A percentile compares a stretch with the other conserved stretches of the same genome.
Evolutionary conservation across 805 yeast species (phyloP).

Genomic region (Candida berthetii): DNA sequence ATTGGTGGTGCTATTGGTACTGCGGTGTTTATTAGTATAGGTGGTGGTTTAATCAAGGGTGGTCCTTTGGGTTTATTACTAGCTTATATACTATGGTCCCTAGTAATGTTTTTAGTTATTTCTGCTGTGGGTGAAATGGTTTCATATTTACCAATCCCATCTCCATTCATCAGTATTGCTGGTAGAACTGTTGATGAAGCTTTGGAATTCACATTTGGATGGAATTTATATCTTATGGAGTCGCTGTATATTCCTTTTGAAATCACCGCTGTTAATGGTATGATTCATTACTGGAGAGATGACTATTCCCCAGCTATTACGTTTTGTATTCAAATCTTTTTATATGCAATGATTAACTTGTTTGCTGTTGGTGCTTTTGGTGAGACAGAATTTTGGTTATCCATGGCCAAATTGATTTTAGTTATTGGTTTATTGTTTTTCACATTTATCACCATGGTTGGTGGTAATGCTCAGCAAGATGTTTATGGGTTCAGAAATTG

Average conservation of each 20-base stretch:
- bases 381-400: conserved; percentile 72
- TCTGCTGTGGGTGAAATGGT: conserved; percentile 72
- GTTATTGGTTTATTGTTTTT: conserved; percentile 66
- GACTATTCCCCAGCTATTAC: conserved; percentile 68
- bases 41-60: conserved; percentile 53
- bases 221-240: conserved; percentile 68
- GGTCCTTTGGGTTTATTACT: conserved; percentile 64
- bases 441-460: conserved; percentile 75
- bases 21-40: conserved; percentile 69
- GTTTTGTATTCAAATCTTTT: conserved; percentile 52
- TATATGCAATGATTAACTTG: conserved; percentile 57
- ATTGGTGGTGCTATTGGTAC: conserved; percentile 77
- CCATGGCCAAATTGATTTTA: conserved; percentile 61
- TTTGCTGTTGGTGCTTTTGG: conserved; percentile 72
- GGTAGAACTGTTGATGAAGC: conserved; percentile 72
- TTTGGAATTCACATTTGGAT: conserved; percentile 62
- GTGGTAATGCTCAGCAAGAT: conserved; percentile 72
- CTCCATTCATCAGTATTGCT: conserved; percentile 69
- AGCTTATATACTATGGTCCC: conserved; percentile 58
- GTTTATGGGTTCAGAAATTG: conserved; percentile 38
- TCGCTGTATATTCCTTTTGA: conserved; percentile 76
- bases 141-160: conserved; percentile 61
- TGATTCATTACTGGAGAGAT: conserved; percentile 72
- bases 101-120: conserved; percentile 57
- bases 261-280: conserved; percentile 67